Evolutionary conservation across 2,329 filamentous ascomycete genomes (phyloP), one percentile per base, ranked within the genome.

Genomic region (Colletotrichum plurivorum): DNA sequence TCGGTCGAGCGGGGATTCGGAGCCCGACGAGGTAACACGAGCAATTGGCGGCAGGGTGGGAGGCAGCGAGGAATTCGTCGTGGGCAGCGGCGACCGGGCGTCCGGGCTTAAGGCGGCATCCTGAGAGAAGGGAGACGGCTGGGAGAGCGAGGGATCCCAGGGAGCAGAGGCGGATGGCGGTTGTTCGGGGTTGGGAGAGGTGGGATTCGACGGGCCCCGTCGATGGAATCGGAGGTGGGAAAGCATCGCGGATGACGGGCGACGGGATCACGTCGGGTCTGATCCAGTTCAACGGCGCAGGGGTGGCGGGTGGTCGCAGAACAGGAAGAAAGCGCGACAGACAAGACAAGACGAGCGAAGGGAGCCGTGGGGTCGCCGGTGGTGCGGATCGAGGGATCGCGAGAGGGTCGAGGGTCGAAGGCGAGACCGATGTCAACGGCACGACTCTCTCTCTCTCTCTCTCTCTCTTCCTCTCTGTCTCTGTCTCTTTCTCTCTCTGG

Each of bases 181-280:
- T 36, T 83, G 84, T 65, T 89, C 86, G 61, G 83, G 81, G 27
- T 82, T 76, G 5, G 88, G 87, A 41, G 87, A 88, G 25, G 84
- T 81, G 70, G 87, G 87, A 79, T 84, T 87, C 63, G 87, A 89
- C 73, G 84, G 83, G 55, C 82, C 86, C 74, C 87, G 85, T 73
- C 87, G 85, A 74, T 89, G 87, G 78, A 89, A 89, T 74, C 87
- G 86, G 55, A 89, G 82, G 78, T 86, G 84, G 72, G 85, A 86
- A 61, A 87, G 80, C 85, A 87, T 87, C 52, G 67, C 45, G 31
- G 5, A 22, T 36, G 53, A 48, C 59, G 48, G 66, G 58, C 25
- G 63, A 57, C 31, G 57, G 51, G 51, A 57, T 62, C 49, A 64
- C 54, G 51, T 15, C 20, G 20, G 20, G 20, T 22, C 48, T 36